phyloP scores from a whole-genome alignment of 129 eudicot genomes.

The Tagetes erecta region DNA sequence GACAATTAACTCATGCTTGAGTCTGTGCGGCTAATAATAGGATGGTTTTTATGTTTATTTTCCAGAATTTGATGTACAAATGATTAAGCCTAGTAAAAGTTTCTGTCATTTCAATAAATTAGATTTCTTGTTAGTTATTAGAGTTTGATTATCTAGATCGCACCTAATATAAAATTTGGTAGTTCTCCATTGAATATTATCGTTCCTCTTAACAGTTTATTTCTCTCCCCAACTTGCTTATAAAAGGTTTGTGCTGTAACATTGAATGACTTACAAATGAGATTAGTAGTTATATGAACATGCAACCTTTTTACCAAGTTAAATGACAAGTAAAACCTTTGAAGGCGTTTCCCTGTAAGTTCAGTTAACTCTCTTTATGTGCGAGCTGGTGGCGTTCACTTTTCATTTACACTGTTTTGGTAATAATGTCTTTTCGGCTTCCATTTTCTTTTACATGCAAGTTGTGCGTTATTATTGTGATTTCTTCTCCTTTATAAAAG shows the following conservation, averaged over 20 bases:
- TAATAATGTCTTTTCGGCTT: neutral
- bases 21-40: too few species aligned
- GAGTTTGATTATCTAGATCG: neutral
- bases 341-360: neutral
- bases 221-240: neutral
- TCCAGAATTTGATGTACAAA: neutral
- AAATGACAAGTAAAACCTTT: neutral
- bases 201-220: neutral
- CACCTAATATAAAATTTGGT: slow-evolving; percentile 1
- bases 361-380: neutral
- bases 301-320: neutral
- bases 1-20: too few species aligned
- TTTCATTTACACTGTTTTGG: neutral
- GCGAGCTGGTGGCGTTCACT: neutral
- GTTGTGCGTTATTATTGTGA: neutral
- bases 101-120: neutral
- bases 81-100: neutral
- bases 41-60: neutral
- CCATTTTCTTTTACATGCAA: neutral
- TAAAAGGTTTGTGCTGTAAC: neutral
- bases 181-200: neutral
- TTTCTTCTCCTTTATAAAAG: neutral
- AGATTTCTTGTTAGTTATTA: neutral
- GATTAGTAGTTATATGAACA: neutral
- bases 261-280: neutral